These are phyloP conservation scores for Arbutus unedo DNA, from an alignment of 148 eudicot species.

Conservation along the genomic window DNA sequence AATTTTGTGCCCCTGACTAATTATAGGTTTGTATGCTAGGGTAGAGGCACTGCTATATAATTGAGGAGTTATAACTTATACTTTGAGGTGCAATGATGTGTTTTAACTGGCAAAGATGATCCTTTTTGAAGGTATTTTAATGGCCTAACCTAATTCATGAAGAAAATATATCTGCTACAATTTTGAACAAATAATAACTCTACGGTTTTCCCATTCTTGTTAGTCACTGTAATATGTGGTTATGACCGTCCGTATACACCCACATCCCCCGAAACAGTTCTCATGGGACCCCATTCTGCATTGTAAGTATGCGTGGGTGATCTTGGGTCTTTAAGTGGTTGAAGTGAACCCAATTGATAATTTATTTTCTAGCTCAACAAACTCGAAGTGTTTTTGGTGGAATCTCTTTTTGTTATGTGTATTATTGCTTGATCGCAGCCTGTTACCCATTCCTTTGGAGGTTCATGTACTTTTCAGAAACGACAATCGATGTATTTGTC, in stretches of 20 bases:
- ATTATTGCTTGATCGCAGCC: background rate
- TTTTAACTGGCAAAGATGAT: background rate
- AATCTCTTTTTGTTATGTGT: background rate
- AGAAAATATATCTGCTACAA: background rate
- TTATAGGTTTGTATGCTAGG: conserved; percentile 51
- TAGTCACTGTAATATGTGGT: background rate
- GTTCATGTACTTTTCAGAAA: background rate
- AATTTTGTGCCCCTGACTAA: conserved; percentile 83
- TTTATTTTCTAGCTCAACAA: background rate
- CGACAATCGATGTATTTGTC: background rate
- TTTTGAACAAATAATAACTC: background rate
- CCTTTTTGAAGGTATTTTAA: background rate
- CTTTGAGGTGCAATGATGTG: background rate
- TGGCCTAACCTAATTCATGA: conserved; percentile 7
- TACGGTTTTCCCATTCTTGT: background rate
- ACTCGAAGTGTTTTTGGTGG: background rate
- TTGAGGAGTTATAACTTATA: background rate
- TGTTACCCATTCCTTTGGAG: background rate
- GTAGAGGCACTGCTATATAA: background rate
- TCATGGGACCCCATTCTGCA: background rate
- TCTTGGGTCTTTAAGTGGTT: background rate
- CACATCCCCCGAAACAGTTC: background rate
- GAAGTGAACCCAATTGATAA: background rate
- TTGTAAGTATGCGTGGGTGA: background rate
- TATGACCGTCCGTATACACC: background rate